phyloP scores from a whole-genome alignment of 257 asterid species.

The Plantago ovata region DNA sequence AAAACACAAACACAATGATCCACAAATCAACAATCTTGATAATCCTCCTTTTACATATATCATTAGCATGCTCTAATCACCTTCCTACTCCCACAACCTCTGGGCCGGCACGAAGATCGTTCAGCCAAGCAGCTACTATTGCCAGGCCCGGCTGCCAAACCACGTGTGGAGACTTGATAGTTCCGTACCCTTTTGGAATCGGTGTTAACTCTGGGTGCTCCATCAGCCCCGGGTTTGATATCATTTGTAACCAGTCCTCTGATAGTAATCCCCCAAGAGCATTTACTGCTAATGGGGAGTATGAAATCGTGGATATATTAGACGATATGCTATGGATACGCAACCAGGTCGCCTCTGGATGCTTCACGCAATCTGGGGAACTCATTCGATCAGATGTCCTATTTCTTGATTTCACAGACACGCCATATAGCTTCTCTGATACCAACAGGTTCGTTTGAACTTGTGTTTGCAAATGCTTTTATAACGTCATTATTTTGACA shows the following conservation, averaged over 20 bases:
- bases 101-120: not conserved
- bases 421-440: constrained; percentile 27
- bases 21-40: not conserved
- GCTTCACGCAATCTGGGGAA: constrained; percentile 9
- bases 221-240: constrained; percentile 17
- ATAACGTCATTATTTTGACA: no score
- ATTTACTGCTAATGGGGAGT: not conserved
- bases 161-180: constrained; percentile 30
- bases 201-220: constrained; percentile 33
- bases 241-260: constrained; percentile 20
- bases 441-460: constrained; percentile 10
- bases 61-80: not conserved
- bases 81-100: not conserved
- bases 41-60: not conserved
- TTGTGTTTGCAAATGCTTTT: no score
- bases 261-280: not conserved
- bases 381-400: not conserved
- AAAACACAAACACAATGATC: not conserved
- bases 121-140: constrained; percentile 6
- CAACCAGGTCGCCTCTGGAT: constrained; percentile 14
- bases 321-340: constrained; percentile 10
- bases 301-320: constrained; percentile 14
- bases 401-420: constrained; percentile 4
- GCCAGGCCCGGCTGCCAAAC: constrained; percentile 25
- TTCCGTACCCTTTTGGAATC: constrained; percentile 34